Base-by-base conservation (phyloP, 768 basidiomycete genomes). In the Galerina marginata region DNA sequence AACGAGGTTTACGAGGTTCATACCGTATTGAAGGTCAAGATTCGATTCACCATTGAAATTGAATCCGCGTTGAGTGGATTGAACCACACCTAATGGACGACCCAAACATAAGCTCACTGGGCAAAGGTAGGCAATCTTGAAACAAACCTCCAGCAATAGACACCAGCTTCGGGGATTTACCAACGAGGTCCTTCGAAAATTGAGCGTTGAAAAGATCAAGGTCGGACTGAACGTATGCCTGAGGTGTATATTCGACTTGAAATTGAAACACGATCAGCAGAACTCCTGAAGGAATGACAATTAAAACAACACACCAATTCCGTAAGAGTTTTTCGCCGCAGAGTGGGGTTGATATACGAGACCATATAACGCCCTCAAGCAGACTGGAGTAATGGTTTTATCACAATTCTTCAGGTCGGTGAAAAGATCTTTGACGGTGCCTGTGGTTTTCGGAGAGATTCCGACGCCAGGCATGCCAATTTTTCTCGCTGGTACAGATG, bases 11-110 rank as follows among this genome's bases (percentile, higher is more conserved):
- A 79, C 77, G 36, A 86, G 74, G 12, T 73, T 70, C 81, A 86
- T 81, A 14, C 77, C 79, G 56, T 84, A 86, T 65, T 85, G 74
- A 2, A 87, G 69, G 67, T 86, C 85, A 6, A 87, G 74, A 62
- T 83, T 75, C 5, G 83, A 80, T 70, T 87, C 85, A 48, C 77
- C 83, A 61, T 83, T 84, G 65, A 74, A 74, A 4, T 71, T 66
- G 64, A 83, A 82, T 20, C 75, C 72, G 42, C 60, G 54, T 37
- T 73, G 44, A 14, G 53, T 45, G 9, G 73, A 74, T 63, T 85
- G 83, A 2, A 76, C 72, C 26, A 78, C 65, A 39, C 81, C 80
- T 81, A 47, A 9, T 20, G 42, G 23, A 14, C 46, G 16, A 52
- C 53, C 6, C 63, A 26, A 44, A 7, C 29, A 46, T 33, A 16